Evolutionary conservation across 2,329 filamentous ascomycete genomes (phyloP).

Genomic region (Cladosporium austrohemisphaericum): DNA sequence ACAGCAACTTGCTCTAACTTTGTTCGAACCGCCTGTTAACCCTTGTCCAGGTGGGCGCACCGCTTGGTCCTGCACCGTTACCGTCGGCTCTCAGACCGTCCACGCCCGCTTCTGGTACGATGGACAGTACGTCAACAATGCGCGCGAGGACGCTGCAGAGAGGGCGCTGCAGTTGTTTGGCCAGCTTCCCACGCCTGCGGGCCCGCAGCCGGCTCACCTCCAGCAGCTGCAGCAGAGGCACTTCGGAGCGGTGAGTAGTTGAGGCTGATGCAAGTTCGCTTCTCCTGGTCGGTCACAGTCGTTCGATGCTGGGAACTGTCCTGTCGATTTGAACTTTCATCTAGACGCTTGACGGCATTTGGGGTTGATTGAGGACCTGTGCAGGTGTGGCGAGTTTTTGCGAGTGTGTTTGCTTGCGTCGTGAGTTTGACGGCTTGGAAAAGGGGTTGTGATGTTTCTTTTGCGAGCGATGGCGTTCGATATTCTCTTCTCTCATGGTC

Average conservation of each 20-base stretch:
- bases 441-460: not conserved
- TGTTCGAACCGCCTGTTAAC: not conserved
- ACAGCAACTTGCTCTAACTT: not conserved
- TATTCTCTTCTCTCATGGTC: no score
- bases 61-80: conserved; percentile 81
- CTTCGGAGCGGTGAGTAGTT: conserved; percentile 16
- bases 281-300: no score
- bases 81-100: conserved; percentile 62
- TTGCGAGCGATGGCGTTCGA: not conserved
- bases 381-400: not conserved
- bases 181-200: conserved; percentile 25
- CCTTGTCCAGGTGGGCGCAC: conserved; percentile 69
- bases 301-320: not conserved
- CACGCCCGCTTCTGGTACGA: conserved; percentile 88
- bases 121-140: conserved; percentile 80
- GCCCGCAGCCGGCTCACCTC: conserved; percentile 21
- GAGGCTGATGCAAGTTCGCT: not conserved
- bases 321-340: no score
- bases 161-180: conserved; percentile 62
- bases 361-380: not conserved
- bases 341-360: no score
- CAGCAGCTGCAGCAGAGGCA: conserved; percentile 25
- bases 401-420: not conserved
- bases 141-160: conserved; percentile 87
- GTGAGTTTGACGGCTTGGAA: not conserved